Percentiles rank a stretch among this genome's conserved stretches.
These are phyloP conservation scores for Lichtheimia ramosa DNA, from an alignment of 371 early-diverging fungal species.

Conservation along the genomic window DNA sequence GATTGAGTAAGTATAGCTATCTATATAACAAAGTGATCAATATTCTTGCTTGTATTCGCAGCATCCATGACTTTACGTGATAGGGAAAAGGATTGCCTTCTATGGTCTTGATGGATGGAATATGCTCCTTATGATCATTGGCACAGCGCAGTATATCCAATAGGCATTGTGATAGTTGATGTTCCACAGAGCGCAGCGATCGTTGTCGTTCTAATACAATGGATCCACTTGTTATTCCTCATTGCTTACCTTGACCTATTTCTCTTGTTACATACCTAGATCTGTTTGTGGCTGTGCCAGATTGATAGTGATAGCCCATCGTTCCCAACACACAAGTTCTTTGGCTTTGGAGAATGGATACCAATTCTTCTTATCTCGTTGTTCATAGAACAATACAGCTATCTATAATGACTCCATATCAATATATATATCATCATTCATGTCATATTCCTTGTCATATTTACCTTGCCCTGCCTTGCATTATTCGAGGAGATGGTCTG, in stretches of 20 bases:
- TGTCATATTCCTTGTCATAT: neutral
- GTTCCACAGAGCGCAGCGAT: conserved; percentile 42
- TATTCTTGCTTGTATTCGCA: neutral
- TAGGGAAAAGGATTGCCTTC: conserved; percentile 88
- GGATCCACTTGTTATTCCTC: neutral
- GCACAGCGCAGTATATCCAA: conserved; percentile 68
- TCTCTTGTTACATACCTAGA: conserved; percentile 45
- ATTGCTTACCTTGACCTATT: neutral
- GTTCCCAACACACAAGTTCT: conserved; percentile 89
- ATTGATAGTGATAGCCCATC: conserved; percentile 76
- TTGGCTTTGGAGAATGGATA: conserved; percentile 71
- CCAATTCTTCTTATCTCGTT: conserved; percentile 80
- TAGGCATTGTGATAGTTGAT: conserved; percentile 46
- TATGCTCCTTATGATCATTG: conserved; percentile 85
- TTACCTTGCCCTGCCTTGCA: conserved; percentile 43
- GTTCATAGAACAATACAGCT: conserved; percentile 78
- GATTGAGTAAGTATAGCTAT: conserved; percentile 39
- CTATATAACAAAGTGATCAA: conserved; percentile 6
- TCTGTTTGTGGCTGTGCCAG: conserved; percentile 62
- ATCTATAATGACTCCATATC: conserved; percentile 9
- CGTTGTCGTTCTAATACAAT: conserved; percentile 30
- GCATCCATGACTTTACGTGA: conserved; percentile 48
- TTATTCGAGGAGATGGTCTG: conserved; percentile 29
- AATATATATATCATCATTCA: neutral
- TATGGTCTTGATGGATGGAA: conserved; percentile 82